Conservation (phyloP, 2,329 filamentous ascomycete genomes). For the Blastomyces silverae region DNA sequence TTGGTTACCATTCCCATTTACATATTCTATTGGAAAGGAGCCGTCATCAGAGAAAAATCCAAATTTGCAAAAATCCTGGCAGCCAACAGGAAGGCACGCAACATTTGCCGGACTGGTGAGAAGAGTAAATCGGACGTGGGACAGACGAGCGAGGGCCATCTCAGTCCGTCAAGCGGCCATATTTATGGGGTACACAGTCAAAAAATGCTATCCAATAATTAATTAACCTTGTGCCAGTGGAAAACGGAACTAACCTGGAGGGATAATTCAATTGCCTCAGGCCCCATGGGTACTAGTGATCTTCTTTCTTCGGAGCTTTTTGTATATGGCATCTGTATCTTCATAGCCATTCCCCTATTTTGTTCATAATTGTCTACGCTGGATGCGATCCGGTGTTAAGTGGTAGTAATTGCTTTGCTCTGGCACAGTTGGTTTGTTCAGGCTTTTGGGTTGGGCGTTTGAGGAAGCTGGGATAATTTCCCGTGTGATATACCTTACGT, state of each 20-base stretch:
- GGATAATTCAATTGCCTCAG: background rate
- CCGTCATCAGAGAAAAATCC: conserved; percentile 51
- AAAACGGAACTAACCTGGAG: background rate
- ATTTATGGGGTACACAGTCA: conserved; percentile 7
- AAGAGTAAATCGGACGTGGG: conserved; percentile 1
- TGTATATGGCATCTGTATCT: background rate
- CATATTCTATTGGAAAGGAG: conserved; percentile 59
- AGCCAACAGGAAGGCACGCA: conserved; percentile 32
- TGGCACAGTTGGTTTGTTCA: background rate
- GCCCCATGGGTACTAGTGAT: background rate
- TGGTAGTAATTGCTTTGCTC: background rate
- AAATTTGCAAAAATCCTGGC: conserved; percentile 59
- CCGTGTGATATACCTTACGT: background rate
- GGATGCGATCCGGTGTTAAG: background rate
- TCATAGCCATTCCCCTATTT: background rate
- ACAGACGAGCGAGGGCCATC: background rate
- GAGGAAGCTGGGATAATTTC: background rate
- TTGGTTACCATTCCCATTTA: conserved; percentile 58
- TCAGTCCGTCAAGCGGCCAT: background rate
- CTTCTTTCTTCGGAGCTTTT: background rate
- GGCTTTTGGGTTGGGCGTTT: background rate
- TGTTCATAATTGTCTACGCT: background rate
- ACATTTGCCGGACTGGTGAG: conserved; percentile 9
- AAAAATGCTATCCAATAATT: background rate
- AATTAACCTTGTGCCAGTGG: background rate